These are phyloP conservation scores for Chrysosporium queenslandicum DNA, from an alignment of 2,329 filamentous ascomycete species.

Conservation along the genomic window DNA sequence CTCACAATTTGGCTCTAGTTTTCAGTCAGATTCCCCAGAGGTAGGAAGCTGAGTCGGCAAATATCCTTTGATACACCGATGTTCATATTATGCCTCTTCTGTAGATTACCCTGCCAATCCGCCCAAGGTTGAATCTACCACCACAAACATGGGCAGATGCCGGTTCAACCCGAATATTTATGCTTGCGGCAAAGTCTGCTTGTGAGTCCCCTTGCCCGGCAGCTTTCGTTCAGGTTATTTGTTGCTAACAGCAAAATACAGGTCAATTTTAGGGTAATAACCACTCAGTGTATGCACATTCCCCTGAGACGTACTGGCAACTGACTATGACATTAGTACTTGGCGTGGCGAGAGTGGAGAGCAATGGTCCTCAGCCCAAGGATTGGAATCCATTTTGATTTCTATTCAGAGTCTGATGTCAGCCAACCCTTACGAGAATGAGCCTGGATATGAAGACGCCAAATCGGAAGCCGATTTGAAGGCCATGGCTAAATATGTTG, in stretches of 20 bases:
- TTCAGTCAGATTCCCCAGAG: conserved; percentile 62
- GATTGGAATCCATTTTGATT: conserved; percentile 83
- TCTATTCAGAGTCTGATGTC: conserved; percentile 97
- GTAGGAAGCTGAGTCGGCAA: conserved; percentile 35
- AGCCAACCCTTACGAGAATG: conserved; percentile 86
- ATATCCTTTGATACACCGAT: neutral
- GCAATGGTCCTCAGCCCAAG: conserved; percentile 93
- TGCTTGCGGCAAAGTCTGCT: conserved; percentile 76
- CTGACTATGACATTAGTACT: conserved; percentile 51
- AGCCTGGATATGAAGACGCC: conserved; percentile 80
- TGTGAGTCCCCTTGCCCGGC: conserved; percentile 48
- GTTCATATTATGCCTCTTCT: neutral
- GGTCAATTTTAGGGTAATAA: conserved; percentile 72
- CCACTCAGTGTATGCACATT: neutral
- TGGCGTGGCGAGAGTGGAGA: conserved; percentile 87
- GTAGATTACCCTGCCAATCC: conserved; percentile 69
- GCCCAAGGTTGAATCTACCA: conserved; percentile 56
- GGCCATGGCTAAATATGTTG: conserved; percentile 62
- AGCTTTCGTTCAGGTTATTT: neutral
- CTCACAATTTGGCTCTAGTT: conserved; percentile 47
- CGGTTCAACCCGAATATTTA: conserved; percentile 98
- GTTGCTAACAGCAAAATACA: conserved; percentile 31
- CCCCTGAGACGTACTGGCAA: neutral
- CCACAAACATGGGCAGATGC: conserved; percentile 78
- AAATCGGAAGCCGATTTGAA: conserved; percentile 59